Conservation (phyloP, 2,329 filamentous ascomycete genomes). For the Talaromyces sp. region DNA sequence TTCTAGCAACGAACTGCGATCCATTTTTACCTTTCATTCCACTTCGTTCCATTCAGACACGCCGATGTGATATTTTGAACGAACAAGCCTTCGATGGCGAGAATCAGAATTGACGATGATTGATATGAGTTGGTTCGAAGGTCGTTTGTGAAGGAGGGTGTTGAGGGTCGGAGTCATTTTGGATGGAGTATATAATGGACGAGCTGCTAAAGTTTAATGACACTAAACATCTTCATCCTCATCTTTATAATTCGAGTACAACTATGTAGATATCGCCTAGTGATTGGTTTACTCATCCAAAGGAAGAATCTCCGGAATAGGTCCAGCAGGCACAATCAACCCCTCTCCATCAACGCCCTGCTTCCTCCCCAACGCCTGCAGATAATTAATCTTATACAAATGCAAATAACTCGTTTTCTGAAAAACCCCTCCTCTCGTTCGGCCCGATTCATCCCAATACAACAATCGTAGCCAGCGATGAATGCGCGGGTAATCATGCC, state of each 20-base stretch:
- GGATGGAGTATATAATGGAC: background rate
- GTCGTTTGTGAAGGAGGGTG: too few relatives aligned
- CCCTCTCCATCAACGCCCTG: slow-evolving; percentile 18
- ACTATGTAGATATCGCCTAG: background rate
- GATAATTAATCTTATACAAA: slow-evolving; percentile 32
- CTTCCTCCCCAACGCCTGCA: slow-evolving; percentile 18
- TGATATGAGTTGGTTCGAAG: background rate
- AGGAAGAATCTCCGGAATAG: slow-evolving; percentile 31
- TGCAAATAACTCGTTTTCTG: slow-evolving; percentile 47
- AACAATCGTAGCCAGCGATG: slow-evolving; percentile 49
- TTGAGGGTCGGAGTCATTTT: background rate
- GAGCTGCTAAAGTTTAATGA: background rate
- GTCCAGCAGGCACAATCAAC: slow-evolving; percentile 30
- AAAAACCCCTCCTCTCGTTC: slow-evolving; percentile 45
- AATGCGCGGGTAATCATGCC: slow-evolving; percentile 57
- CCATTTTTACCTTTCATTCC: too few relatives aligned
- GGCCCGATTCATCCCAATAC: slow-evolving; percentile 48
- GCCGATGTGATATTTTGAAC: background rate
- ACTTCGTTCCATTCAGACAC: too few relatives aligned
- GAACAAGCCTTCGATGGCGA: background rate
- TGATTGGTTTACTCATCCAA: slow-evolving; percentile 11
- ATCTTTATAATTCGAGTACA: background rate
- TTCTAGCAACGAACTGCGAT: background rate
- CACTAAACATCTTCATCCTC: background rate
- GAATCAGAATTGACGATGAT: background rate